Evolutionary conservation across 345 rosid genomes (phyloP).

Genomic region (Pelargonium nanum): DNA sequence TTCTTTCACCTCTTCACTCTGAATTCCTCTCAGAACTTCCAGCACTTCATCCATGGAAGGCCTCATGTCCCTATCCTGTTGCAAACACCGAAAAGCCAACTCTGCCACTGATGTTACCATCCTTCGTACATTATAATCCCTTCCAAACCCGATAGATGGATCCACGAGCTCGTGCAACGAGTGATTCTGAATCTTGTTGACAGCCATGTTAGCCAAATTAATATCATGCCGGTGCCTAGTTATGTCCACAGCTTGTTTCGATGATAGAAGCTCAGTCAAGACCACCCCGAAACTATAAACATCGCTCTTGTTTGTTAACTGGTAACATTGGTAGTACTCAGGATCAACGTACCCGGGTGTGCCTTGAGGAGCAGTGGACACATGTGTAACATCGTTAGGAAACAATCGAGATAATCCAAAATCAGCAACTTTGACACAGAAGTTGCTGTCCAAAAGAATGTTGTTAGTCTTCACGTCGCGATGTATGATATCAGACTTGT

Average conservation of each 20-base stretch:
- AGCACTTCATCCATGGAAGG: constrained; percentile 69
- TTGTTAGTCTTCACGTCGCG: constrained; percentile 84
- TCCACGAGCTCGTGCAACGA: constrained; percentile 58
- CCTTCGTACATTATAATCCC: constrained; percentile 26
- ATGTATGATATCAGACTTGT: constrained; percentile 53
- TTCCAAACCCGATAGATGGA: constrained; percentile 51
- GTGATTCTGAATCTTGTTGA: constrained; percentile 54
- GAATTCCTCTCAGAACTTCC: constrained; percentile 34
- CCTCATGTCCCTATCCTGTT: constrained; percentile 63
- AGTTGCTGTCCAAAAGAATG: constrained; percentile 55
- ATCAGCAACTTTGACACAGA: constrained; percentile 80
- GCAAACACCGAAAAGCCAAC: constrained; percentile 69
- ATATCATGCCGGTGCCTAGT: constrained; percentile 53
- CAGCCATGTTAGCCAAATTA: constrained; percentile 69
- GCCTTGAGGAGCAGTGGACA: constrained; percentile 92
- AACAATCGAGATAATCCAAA: constrained; percentile 80
- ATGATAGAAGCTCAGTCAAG: constrained; percentile 55
- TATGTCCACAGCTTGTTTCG: constrained; percentile 60
- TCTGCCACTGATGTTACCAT: constrained; percentile 47
- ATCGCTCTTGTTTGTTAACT: constrained; percentile 72
- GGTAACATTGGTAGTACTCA: constrained; percentile 68
- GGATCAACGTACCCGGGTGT: constrained; percentile 95
- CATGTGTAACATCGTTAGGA: constrained; percentile 63
- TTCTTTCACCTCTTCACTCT: constrained; percentile 18
- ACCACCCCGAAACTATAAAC: constrained; percentile 93